Evolutionary conservation across 2,329 filamentous ascomycete species (phyloP), one percentile per base, ranked within the genome.

Genomic region (Cytospora paraplurivora): DNA sequence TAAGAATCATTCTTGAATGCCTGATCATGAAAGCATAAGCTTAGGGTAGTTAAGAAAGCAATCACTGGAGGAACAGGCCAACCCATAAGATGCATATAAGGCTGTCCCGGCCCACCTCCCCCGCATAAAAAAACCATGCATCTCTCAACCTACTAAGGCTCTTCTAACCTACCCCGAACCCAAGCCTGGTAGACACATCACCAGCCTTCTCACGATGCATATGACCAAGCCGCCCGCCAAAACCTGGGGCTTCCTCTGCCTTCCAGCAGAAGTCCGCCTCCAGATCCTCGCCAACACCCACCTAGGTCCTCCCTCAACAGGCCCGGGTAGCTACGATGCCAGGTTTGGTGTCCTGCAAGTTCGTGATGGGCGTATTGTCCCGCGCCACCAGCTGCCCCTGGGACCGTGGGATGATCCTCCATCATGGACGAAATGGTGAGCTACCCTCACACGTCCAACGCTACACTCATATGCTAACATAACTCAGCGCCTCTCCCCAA

Each of bases 191-290:
- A 38, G 37, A 38, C 12, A 38, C 37, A 13, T 38, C 38, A 41
- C 38, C 38, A 41, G 38, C 38, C 38, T 41, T 12, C 38, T 41
- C 38, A 41, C 38, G 17, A 41, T 41, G 38, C 27, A 27, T 27
- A 3, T 27, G 4, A 15, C 33, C 19, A n/a, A 27, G 27, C 19
- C 10, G 11, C n/a, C 33, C 32, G 4, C 52, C 52, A 8, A 21
- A 32, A 41, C 7, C 34, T 56, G 35, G 35, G 19, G 35, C 35
- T 44, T 56, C 53, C 19, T 2, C 7, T 41, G 34, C 17, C 44
- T 62, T 19, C 54, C 60, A 44, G 41, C 21, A 41, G 60, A 62
- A 15, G 34, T 62, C 35, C 60, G 60, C 27, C 41, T 57, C 10
- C 53, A 19, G 12, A 41, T 57, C 27, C 60, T 62, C 10, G n/a